Base-by-base conservation (phyloP, 2,329 filamentous ascomycete genomes). In the Talaromyces sp. region DNA sequence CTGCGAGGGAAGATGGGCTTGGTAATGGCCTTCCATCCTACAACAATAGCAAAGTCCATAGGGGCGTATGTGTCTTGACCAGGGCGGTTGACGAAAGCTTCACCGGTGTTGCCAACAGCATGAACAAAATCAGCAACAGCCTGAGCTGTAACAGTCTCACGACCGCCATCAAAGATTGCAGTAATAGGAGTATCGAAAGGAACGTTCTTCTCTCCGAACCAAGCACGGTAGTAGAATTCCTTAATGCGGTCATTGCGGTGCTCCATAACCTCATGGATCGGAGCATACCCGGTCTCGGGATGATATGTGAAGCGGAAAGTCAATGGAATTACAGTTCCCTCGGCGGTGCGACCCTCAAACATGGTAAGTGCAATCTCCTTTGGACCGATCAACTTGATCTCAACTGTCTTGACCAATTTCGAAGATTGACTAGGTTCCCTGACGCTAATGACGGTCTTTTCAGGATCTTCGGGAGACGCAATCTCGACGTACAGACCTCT, bases 51-150 rank as follows among this genome's bases (percentile, higher is more conserved):
- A 73, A 97, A 99, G 79, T 99, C 95, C 95, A 99, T 99, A 37
- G 96, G 95, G 8, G 95, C 95, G 72, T 90, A 94, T 69, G 97
- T 91, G 68, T 91, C 89, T 83, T 98, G 98, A 70, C 93, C 94
- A 52, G 93, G 94, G 57, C 94, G 88, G 73, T 98, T 94, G 62
- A 99, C 94, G 71, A 99, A 99, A 8, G 95, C 93, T 77, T 99
- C 95, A 43, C 94, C 94, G 14, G 91, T 97, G 81, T 99, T 99
- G 69, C 96, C 95, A 70, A 99, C 95, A 54, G 95, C 94, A 75
- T 99, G 93, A n/a, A 98, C 93, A 71, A 99, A 99, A 81, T 99
- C 93, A 68, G 96, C 96, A 81, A 99, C 97, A 68, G 90, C 93
- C 76, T 97, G 91, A 66, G 90, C 88, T 4, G 92, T 97, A 70